These are phyloP conservation scores for Pleurotus djamor DNA, from an alignment of 768 basidiomycete genomes.

Conservation along the genomic window DNA sequence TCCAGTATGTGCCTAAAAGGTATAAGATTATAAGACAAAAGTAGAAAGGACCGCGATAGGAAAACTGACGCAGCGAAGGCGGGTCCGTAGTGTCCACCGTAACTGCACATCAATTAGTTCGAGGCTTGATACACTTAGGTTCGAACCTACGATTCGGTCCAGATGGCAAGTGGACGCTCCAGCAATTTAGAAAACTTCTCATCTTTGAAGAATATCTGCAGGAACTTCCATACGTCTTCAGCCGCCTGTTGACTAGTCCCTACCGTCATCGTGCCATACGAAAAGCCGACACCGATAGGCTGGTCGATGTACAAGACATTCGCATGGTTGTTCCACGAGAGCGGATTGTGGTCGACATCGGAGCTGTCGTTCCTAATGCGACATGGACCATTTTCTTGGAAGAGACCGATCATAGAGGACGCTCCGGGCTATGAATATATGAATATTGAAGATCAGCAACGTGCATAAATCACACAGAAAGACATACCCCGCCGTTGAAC, in stretches of 20 bases:
- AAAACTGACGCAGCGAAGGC: conserved; percentile 51
- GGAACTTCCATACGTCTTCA: conserved; percentile 55
- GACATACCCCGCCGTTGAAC: conserved; percentile 61
- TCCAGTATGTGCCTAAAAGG: conserved; percentile 45
- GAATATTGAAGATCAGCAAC: too few species aligned
- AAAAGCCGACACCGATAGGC: conserved; percentile 63
- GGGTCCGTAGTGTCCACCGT: conserved; percentile 72
- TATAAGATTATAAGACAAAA: background rate
- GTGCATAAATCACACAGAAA: too few species aligned
- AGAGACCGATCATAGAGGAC: conserved; percentile 59
- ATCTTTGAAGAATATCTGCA: conserved; percentile 65
- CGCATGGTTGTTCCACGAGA: conserved; percentile 56
- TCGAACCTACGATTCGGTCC: conserved; percentile 55
- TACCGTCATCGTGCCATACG: conserved; percentile 47
- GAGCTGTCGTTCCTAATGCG: conserved; percentile 53
- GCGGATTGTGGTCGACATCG: conserved; percentile 47
- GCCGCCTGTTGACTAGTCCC: conserved; percentile 54
- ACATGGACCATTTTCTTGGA: conserved; percentile 81
- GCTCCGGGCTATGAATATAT: conserved; percentile 50
- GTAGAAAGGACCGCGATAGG: background rate
- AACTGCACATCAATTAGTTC: conserved; percentile 29
- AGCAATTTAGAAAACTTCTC: conserved; percentile 47
- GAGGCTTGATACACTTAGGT: background rate
- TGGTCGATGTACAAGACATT: conserved; percentile 64
- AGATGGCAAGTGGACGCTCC: conserved; percentile 47